These are phyloP conservation scores for Flaveria linearis DNA, from an alignment of 129 eudicot species.

Conservation along the genomic window DNA sequence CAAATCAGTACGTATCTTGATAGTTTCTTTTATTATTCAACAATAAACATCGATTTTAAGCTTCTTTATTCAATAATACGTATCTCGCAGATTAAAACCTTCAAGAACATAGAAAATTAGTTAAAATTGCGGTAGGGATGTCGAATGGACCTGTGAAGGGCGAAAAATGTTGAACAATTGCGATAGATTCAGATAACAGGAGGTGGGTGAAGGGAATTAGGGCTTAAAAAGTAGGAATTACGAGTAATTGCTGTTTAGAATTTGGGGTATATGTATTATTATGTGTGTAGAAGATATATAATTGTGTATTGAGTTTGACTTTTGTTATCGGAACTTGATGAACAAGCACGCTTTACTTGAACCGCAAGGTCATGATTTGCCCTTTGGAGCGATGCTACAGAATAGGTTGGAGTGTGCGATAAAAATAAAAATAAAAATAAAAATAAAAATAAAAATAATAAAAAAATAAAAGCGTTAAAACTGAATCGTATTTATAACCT, in stretches of 20 bases:
- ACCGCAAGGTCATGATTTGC: background rate
- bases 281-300: background rate
- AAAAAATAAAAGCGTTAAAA: no score
- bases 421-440: no score
- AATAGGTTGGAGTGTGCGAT: no score
- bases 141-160: constrained; percentile 25
- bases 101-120: constrained; percentile 1
- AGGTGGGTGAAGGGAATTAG: constrained; percentile 8
- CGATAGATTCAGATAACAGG: background rate
- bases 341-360: constrained; percentile 25
- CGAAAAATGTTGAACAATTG: constrained; percentile 5
- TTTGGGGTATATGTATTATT: background rate
- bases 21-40: background rate
- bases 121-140: constrained; percentile 9
- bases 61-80: background rate
- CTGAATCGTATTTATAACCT: no score
- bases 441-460: no score
- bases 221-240: constrained; percentile 19
- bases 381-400: background rate
- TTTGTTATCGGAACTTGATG: constrained; percentile 24
- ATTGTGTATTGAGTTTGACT: constrained; percentile 7
- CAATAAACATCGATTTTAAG: background rate
- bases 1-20: background rate
- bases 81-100: background rate
- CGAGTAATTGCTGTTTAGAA: background rate